These are phyloP conservation scores for Helicocarpus griseus DNA, from an alignment of 2,329 filamentous ascomycete species.

Conservation along the genomic window DNA sequence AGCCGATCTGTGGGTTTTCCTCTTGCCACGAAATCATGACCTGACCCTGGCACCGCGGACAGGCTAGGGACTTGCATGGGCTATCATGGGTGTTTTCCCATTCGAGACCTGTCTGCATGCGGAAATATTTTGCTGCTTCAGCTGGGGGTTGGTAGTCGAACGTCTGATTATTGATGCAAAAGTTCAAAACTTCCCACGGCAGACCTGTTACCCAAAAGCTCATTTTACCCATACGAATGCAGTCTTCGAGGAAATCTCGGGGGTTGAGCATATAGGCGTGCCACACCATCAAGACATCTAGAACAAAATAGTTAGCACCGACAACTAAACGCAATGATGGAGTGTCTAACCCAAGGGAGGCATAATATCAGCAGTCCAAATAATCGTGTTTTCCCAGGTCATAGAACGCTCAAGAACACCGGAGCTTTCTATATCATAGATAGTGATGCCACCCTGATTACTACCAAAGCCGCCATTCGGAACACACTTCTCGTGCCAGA, in stretches of 20 bases:
- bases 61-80: conserved; percentile 41
- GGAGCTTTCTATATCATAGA: conserved; percentile 13
- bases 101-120: conserved; percentile 35
- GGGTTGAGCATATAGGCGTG: conserved; percentile 73
- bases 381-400: conserved; percentile 15
- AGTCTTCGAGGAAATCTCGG: conserved; percentile 63
- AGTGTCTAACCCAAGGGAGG: conserved; percentile 49
- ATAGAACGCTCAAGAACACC: conserved; percentile 25
- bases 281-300: conserved; percentile 70
- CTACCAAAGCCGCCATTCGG: conserved; percentile 9
- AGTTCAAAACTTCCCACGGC: conserved; percentile 54
- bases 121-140: conserved; percentile 40
- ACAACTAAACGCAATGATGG: not conserved
- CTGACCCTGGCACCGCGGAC: conserved; percentile 42
- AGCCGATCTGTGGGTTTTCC: conserved; percentile 15
- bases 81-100: conserved; percentile 54
- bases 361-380: conserved; percentile 37
- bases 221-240: conserved; percentile 48
- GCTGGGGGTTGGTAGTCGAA: conserved; percentile 48
- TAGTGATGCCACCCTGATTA: conserved; percentile 7
- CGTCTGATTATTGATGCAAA: conserved; percentile 46
- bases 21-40: conserved; percentile 52
- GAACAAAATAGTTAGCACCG: conserved; percentile 7
- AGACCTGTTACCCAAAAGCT: conserved; percentile 53
- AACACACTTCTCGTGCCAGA: conserved; percentile 49